Conservation (phyloP, 2,329 filamentous ascomycete genomes). For the Xylaria sp. region DNA sequence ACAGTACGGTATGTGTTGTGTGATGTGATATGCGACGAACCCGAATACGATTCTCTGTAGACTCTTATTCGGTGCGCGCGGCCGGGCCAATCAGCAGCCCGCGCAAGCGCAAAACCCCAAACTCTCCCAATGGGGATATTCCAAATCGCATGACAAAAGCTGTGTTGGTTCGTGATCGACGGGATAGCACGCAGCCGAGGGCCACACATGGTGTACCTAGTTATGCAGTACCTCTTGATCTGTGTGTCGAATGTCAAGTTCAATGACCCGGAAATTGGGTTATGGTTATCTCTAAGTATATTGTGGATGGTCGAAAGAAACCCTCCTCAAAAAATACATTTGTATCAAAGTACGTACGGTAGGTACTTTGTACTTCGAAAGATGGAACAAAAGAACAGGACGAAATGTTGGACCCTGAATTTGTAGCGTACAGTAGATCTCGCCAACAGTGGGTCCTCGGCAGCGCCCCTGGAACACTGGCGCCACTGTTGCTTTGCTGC, state of each 20-base stretch:
- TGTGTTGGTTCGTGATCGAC: conserved; percentile 7
- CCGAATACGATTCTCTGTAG: conserved; percentile 18
- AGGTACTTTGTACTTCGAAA: too few species aligned
- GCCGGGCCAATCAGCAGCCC: conserved; percentile 19
- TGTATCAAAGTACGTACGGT: too few species aligned
- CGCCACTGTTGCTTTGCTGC: neutral
- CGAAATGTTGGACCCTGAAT: too few species aligned
- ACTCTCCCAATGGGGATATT: neutral
- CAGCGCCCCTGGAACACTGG: neutral
- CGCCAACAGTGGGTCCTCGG: neutral
- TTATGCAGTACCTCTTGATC: neutral
- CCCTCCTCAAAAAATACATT: too few species aligned
- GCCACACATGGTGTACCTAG: neutral
- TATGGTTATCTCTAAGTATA: too few species aligned
- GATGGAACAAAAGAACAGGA: too few species aligned
- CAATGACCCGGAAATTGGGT: too few species aligned
- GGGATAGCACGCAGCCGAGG: conserved; percentile 6
- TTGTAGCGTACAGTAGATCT: too few species aligned
- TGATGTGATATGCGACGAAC: neutral
- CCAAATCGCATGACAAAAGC: conserved; percentile 16
- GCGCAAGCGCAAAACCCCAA: neutral
- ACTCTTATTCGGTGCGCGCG: neutral
- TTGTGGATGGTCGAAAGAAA: too few species aligned
- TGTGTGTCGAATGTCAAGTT: neutral
- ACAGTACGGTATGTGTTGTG: too few species aligned